Base-by-base conservation (phyloP, 23 red algal genomes). In the Gracilaria gracilis region DNA sequence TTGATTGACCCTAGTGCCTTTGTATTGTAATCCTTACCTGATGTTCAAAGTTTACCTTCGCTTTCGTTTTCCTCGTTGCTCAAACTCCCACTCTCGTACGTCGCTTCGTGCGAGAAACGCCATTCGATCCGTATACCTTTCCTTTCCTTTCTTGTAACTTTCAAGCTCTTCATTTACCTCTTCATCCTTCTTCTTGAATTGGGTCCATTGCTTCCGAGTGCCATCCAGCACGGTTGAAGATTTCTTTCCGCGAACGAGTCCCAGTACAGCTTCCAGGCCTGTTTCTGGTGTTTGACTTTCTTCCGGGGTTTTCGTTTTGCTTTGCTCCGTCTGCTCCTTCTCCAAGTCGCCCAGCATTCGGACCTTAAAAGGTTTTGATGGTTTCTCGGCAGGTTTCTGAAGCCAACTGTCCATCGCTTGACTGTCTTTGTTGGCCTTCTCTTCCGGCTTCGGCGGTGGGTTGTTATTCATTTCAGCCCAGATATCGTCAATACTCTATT, bases 121-220 rank as follows among this genome's bases (percentile, higher is more conserved):
- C 31, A 93, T 50, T 55, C 69, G 80, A 28, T 84, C 89, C 4
- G 89, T 93, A 39, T 84, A 93, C 12, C 89, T 79, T 40, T 93
- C 50, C 58, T 93, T 93, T 27, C 79, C 89, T 61, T 93, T 93
- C 50, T 83, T 84, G 67, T 93, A 84, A 17, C 15, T 72, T 13
- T 93, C 89, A n/a, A 93, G 75, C 46, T 93, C 89, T 42, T 93
- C 79, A 14, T 51, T 35, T 9, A 93, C 67, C 20, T 61, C 58
- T 27, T 93, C 79, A 59, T 82, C 61, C 42, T 46, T 46, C 42
- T 46, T 46, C 65, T 93, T 93, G 40, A 84, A 93, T 25, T 80
- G 47, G 34, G 27, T 44, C 86, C 86, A 90, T 24, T 67, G n/a
- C 42, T 79, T 46, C 6, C 86, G 70, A 38, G 86, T 90, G 12